Evolutionary conservation across 2,329 filamentous ascomycete genomes (phyloP), one percentile per base, ranked within the genome.

Genomic region (Fusarium annulatum): DNA sequence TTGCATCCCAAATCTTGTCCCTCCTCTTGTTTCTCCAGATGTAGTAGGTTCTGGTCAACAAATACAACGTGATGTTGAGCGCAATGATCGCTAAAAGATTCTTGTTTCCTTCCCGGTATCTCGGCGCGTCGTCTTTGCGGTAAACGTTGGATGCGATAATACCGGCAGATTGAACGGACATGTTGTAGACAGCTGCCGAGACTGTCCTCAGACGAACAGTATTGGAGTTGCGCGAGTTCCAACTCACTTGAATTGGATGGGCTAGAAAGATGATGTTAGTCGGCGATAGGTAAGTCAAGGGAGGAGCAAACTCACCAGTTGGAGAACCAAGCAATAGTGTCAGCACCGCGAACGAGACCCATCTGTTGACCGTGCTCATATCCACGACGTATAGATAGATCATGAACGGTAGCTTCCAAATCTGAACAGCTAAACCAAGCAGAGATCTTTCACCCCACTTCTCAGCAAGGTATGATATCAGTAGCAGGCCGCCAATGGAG

Each of bases 1-100:
- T 55, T 15, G 34, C 10, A 0, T n/a, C 36, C 51, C 51, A 55
- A n/a, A 41, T 14, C 14, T 18, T 55, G 12, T 55, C 51, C 4
- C 51, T 19, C 8, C 51, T 41, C 3, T 55, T 39, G 4, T 55
- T 55, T n/a, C 51, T 55, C 51, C 51, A 41, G 14, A 55, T n/a
- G 15, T 55, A 55, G 51, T 55, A 55, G 34, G 51, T 14, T 16
- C 34, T 55, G 51, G 51, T 55, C 19, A 55, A 41, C 23, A 55
- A 15, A 30, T 55, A 55, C 5, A 55, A n/a, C 15, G 34, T 30
- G 2, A 55, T n/a, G 5, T 55, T 55, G 10, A 55, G 23, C 10
- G 23, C 34, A 55, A 55, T 41, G 15, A 55, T 39, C 0, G 51
- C 34, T 5, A 55, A 9, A 9, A 55, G 51, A n/a, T 16, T 41